Percentiles rank a stretch among this genome's conserved stretches.
These are phyloP conservation scores for Lepidium sativum DNA, from an alignment of 345 rosid genomes.

Conservation along the genomic window DNA sequence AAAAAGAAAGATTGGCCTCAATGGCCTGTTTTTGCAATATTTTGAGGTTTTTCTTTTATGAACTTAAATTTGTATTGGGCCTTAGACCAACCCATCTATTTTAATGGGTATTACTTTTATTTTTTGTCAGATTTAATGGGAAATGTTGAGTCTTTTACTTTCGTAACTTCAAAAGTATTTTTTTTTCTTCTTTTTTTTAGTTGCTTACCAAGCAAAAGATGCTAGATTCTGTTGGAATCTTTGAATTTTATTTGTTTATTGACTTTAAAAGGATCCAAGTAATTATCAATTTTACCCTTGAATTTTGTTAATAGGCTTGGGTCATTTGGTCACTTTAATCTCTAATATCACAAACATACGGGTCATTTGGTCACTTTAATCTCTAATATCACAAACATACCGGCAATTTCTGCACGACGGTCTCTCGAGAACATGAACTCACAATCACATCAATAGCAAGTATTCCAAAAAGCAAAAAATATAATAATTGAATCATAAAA, in stretches of 20 bases:
- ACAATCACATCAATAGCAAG: conserved; percentile 24
- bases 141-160: neutral
- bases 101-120: neutral
- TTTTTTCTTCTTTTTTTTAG: neutral
- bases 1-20: too few relatives aligned
- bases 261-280: neutral
- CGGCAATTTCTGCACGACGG: conserved; percentile 20
- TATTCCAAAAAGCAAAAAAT: neutral
- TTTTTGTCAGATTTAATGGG: neutral
- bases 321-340: too few relatives aligned
- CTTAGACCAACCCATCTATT: neutral
- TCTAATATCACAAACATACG: too few relatives aligned
- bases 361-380: conserved; percentile 10
- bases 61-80: neutral
- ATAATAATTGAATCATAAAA: neutral
- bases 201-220: neutral
- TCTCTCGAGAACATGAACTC: neutral
- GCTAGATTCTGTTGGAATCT: conserved; percentile 15
- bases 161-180: neutral
- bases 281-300: neutral
- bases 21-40: too few relatives aligned
- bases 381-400: conserved; percentile 18
- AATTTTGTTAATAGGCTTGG: neutral
- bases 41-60: too few relatives aligned
- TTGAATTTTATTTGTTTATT: neutral